Evolutionary conservation across 2,329 filamentous ascomycete species (phyloP), one percentile per base, ranked within the genome.

Genomic region (Gnomoniopsis smithogilvyi): DNA sequence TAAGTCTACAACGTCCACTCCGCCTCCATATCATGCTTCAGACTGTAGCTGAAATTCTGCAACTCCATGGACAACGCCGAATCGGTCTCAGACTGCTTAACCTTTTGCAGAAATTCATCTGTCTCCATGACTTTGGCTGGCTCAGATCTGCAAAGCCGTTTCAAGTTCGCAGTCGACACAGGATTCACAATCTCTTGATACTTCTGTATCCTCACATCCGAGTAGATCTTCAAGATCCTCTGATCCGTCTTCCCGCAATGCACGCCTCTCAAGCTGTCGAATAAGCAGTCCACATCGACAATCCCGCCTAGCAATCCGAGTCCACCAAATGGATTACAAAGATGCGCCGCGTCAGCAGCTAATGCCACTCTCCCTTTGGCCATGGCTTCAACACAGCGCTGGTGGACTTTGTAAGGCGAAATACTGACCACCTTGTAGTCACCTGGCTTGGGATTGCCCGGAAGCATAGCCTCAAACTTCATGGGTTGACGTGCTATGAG

Each of bases 351-450:
- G 6, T 60, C 58, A 4, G 51, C 58, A 8, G 58, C 58, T 6
- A 60, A 36, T 14, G 48, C 8, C 3, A 60, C 45, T 15, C 58
- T 24, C 1, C 58, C 58, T 8, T 21, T 24, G 22, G 17, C 17
- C 51, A 54, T 41, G 19, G 22, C 6, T 21, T 54, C 21, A n/a
- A 26, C 54, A 17, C 17, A 21, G 2, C 54, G 26, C 34, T 56
- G 54, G 19, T 80, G 77, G 19, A 79, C 66, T 54, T 73, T 75
- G 62, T 79, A 80, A 0, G 77, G 77, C 53, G 70, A 76, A 64
- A 78, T 73, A 58, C 74, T 75, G 48, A 74, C 68, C 30, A 81
- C 66, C 6, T 73, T 74, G 65, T 81, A 82, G 15, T 80, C 71
- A 17, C 67, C 69, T 0, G 78, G 78, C 56, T 78, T 75, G 0